Evolutionary conservation across 306 rosid species (phyloP).

Genomic region (Sesbania bispinosa): DNA sequence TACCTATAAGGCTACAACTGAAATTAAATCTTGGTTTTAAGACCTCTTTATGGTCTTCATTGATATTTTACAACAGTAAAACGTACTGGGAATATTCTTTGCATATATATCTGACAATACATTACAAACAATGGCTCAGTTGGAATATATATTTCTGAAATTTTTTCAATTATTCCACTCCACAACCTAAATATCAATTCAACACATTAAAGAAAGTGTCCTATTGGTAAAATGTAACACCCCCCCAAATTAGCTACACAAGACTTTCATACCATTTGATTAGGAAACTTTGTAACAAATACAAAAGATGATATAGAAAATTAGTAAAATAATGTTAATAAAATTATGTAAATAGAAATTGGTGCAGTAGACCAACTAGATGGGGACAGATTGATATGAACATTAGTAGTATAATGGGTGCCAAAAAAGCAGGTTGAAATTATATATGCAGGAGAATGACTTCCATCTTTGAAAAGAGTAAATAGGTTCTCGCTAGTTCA

Average conservation of each 20-base stretch:
- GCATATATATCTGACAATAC: neutral
- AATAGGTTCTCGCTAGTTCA: slow-evolving; percentile 3
- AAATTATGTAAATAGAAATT: too few species aligned
- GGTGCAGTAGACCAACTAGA: too few species aligned
- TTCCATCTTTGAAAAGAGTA: neutral
- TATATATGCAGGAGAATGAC: neutral
- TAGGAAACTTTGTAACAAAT: too few species aligned
- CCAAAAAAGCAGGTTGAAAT: neutral
- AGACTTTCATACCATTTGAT: too few species aligned
- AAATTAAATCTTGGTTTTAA: slow-evolving; percentile 4
- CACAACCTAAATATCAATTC: neutral
- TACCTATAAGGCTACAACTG: neutral
- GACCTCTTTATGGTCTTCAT: neutral
- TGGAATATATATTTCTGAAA: neutral
- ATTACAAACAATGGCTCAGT: neutral
- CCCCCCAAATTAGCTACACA: too few species aligned
- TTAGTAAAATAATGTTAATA: too few species aligned
- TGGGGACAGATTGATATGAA: too few species aligned
- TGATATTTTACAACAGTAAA: neutral
- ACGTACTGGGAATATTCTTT: neutral
- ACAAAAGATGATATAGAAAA: too few species aligned
- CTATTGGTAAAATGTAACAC: neutral
- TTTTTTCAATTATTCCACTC: neutral
- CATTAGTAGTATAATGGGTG: too few species aligned
- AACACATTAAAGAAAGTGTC: neutral